Conservation (phyloP, 2,329 filamentous ascomycete genomes). For the Pseudogymnoascus sp. region DNA sequence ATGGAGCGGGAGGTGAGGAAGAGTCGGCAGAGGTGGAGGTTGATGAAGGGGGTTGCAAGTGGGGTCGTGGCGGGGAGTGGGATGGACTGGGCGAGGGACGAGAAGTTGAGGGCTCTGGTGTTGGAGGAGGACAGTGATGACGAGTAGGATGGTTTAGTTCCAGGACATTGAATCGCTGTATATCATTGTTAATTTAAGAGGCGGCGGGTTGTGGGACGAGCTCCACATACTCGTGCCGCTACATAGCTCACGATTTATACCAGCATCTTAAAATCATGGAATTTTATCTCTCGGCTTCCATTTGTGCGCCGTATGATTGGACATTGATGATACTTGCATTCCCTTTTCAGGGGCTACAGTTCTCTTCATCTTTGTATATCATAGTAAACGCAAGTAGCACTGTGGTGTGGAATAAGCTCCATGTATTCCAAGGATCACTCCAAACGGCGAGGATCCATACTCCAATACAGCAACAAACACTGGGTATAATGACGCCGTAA, state of each 20-base stretch:
- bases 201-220: background rate
- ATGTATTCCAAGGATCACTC: background rate
- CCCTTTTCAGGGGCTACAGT: background rate
- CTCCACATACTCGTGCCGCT: background rate
- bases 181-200: background rate
- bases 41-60: constrained; percentile 70
- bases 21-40: constrained; percentile 60
- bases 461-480: background rate
- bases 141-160: constrained; percentile 15
- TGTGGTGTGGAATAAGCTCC: background rate
- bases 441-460: background rate
- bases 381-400: background rate
- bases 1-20: constrained; percentile 51
- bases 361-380: background rate
- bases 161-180: constrained; percentile 8
- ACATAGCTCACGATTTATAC: background rate
- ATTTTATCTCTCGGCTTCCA: background rate
- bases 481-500: constrained; percentile 6
- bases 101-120: constrained; percentile 59
- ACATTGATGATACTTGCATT: too few relatives aligned
- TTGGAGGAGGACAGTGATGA: constrained; percentile 53
- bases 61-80: constrained; percentile 74
- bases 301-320: too few relatives aligned
- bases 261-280: background rate
- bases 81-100: constrained; percentile 69